Conservation (phyloP, 495 filamentous ascomycete species). For the Penicillium turbatum region DNA sequence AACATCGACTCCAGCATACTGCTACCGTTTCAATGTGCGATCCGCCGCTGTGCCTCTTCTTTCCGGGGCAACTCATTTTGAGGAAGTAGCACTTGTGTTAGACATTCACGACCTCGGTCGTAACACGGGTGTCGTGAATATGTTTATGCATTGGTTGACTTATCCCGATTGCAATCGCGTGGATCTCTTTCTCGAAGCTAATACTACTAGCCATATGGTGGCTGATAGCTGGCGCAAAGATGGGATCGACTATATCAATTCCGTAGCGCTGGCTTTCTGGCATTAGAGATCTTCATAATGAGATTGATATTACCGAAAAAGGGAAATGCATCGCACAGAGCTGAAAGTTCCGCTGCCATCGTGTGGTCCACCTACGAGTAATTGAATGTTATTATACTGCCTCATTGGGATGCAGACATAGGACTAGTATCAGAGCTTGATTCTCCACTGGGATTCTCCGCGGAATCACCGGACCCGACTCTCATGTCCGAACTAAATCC, state of each 20-base stretch:
- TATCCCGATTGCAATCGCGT: slow-evolving; percentile 39
- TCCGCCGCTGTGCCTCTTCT: slow-evolving; percentile 32
- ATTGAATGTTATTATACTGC: no score
- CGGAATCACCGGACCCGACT: background rate
- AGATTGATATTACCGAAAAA: background rate
- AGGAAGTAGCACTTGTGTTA: slow-evolving; percentile 59
- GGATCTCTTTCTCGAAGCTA: slow-evolving; percentile 48
- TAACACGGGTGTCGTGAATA: slow-evolving; percentile 32
- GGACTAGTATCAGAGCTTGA: background rate
- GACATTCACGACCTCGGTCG: slow-evolving; percentile 51
- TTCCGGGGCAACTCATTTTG: slow-evolving; percentile 52
- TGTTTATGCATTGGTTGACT: slow-evolving; percentile 39
- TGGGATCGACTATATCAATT: slow-evolving; percentile 39
- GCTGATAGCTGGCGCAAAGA: slow-evolving; percentile 45
- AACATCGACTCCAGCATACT: slow-evolving; percentile 47
- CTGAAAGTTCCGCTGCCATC: no score
- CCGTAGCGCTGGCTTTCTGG: slow-evolving; percentile 25
- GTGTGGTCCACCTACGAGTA: no score
- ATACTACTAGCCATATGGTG: slow-evolving; percentile 46
- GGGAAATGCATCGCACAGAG: background rate
- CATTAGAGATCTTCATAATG: slow-evolving; percentile 5
- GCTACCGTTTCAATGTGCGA: slow-evolving; percentile 58
- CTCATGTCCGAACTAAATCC: background rate
- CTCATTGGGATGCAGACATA: background rate
- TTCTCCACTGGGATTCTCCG: background rate